Evolutionary conservation across 768 basidiomycete species (phyloP).

Genomic region (Galerina marginata): DNA sequence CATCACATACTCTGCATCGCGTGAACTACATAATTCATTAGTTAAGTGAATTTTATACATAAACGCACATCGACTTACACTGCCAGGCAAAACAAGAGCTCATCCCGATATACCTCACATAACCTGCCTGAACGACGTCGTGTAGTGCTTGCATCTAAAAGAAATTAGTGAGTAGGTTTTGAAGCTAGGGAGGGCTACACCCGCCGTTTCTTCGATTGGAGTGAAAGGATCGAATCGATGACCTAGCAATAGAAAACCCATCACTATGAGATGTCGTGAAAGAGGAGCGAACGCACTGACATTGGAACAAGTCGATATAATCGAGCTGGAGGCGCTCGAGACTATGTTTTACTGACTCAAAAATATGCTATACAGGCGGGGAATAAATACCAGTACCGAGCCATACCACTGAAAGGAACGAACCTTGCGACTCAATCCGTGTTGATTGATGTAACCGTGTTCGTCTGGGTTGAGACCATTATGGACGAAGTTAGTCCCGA

Average conservation of each 20-base stretch:
- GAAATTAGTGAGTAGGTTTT: neutral
- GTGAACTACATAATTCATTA: constrained; percentile 40
- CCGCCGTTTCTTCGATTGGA: constrained; percentile 60
- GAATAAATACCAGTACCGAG: neutral
- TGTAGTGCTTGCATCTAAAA: constrained; percentile 68
- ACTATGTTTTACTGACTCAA: constrained; percentile 66
- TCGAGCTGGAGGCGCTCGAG: constrained; percentile 74
- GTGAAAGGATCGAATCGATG: constrained; percentile 63
- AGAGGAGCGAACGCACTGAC: constrained; percentile 31
- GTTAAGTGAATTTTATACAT: too few species aligned
- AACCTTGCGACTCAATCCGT: constrained; percentile 46
- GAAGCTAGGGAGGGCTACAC: neutral
- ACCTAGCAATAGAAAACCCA: constrained; percentile 36
- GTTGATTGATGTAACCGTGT: constrained; percentile 60
- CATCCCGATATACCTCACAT: constrained; percentile 67
- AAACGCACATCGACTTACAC: constrained; percentile 38
- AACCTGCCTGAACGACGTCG: constrained; percentile 68
- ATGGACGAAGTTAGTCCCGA: constrained; percentile 15
- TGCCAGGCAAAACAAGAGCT: constrained; percentile 61
- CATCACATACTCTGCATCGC: constrained; percentile 56
- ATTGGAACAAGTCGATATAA: constrained; percentile 79
- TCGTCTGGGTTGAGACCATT: constrained; percentile 34
- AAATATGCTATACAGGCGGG: constrained; percentile 56
- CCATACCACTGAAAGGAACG: neutral
- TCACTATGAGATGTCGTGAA: constrained; percentile 11